Base-by-base conservation (phyloP, 1,284 basidiomycete genomes). In the Leccinum solheimii region DNA sequence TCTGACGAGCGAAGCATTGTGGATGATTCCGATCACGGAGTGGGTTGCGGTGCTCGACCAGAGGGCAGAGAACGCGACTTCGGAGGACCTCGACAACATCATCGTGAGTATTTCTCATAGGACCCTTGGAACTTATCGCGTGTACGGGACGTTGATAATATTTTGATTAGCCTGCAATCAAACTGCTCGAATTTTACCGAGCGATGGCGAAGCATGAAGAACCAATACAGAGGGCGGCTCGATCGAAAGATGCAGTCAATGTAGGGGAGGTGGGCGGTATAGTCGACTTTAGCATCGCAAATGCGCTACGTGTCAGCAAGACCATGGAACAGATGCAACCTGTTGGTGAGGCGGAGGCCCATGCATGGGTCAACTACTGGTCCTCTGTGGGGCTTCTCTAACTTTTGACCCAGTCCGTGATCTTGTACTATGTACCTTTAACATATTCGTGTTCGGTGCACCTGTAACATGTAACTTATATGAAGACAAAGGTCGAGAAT, bases 101-200 rank as follows among this genome's bases (percentile, higher is more conserved):
- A 30, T 30, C 27, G 69, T 72, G 43, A 61, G 68, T 58, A 0
- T 27, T 6, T 19, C 3, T 49, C n/a, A 14, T 10, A 19, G n/a
- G 40, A n/a, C n/a, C 40, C 32, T 32, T 32, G 8, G 5, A 43
- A 40, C 8, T 16, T 2, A 10, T 30, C 30, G 30, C 30, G 30
- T 43, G 43, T 21, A 45, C 10, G 43, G 43, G 43, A 45, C 5
- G 43, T 21, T 45, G 43, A 45, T 11, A n/a, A 2, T n/a, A n/a
- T 45, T 45, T 19, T 50, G 2, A 26, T 50, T 30, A 71, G 72
- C 69, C 70, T 56, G 70, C 70, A 0, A 66, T 74, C 26, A 73
- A 72, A 45, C 56, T 72, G 0, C 59, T 72, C 14, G 63, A 64
- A 3, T 73, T 63, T 50, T 63, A 65, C 48, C 63, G 65, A 5